Conservation (phyloP, 1,284 basidiomycete species). For the Neonothopanus nambi region DNA sequence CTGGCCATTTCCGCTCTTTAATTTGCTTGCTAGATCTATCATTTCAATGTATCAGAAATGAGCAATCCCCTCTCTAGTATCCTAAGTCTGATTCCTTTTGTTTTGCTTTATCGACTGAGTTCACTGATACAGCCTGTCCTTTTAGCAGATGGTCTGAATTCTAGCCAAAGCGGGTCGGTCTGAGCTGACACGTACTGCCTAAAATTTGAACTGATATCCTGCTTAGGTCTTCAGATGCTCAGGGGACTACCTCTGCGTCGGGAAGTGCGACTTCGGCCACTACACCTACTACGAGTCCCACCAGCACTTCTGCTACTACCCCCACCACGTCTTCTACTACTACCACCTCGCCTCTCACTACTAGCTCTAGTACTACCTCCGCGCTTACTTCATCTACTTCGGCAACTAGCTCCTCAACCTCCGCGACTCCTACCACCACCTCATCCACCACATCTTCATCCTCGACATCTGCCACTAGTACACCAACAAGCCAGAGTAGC, state of each 20-base stretch:
- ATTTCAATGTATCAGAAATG: too few species aligned
- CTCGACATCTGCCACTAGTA: slow-evolving; percentile 6
- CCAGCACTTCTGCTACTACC: not conserved
- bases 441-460: not conserved
- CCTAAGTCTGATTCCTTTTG: too few species aligned
- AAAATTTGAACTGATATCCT: not conserved
- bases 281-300: not conserved
- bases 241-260: not conserved
- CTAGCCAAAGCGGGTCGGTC: too few species aligned
- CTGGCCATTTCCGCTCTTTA: too few species aligned
- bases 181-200: too few species aligned
- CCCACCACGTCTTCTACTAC: not conserved
- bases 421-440: not conserved
- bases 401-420: not conserved
- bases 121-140: too few species aligned
- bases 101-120: too few species aligned
- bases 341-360: not conserved
- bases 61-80: too few species aligned
- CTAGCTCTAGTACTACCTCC: not conserved
- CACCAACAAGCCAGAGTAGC: not conserved
- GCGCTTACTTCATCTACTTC: not conserved
- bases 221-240: not conserved
- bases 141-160: too few species aligned
- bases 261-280: not conserved
- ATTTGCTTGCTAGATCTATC: too few species aligned